Evolutionary conservation across 805 yeast species (phyloP), one percentile per base, ranked within the genome.

Genomic region (Dipodascus geniculatus): DNA sequence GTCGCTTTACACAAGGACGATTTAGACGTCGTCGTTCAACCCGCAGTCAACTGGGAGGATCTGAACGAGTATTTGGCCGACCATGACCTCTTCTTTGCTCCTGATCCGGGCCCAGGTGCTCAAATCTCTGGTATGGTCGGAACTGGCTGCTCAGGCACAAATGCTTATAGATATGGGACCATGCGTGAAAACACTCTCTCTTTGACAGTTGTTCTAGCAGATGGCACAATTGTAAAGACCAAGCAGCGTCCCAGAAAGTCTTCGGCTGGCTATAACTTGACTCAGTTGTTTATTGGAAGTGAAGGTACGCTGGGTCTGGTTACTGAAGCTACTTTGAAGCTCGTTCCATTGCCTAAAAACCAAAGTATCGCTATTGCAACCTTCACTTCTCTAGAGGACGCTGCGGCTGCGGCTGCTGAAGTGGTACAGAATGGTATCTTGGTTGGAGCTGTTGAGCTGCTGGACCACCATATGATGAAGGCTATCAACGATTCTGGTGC

Each of bases 71-170:
- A 68, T 54, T 61, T 82, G 52, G 65, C 63, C 4, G 77, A 77
- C 4, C 62, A 75, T 51, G 61, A 78, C 0, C 65, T 82, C 20
- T 61, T 86, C 63, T 82, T 86, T 64, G 93, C 93, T 0, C 85
- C 85, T 16, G 91, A 85, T 65, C 81, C 81, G 0, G 90, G 90
- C 49, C 89, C 91, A 22, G 88, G 88, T 53, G 93, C 91, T 1
- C 75, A 81, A 57, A 81, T 86, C 54, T 86, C 87, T 42, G 95
- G 95, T 2, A 83, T 84, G 80, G 79, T 82, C 48, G 84, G 83
- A 6, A 84, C 87, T 22, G 81, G 84, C 31, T 85, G 91, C 55
- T 83, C 90, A 0, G 95, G 95, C 3, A 83, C 91, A 2, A 82
- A 85, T 60, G 90, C 91, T 23, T 80, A 82, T 23, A 68, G 87